Conservation (phyloP, 768 basidiomycete genomes). For the Boletus speciosus region DNA sequence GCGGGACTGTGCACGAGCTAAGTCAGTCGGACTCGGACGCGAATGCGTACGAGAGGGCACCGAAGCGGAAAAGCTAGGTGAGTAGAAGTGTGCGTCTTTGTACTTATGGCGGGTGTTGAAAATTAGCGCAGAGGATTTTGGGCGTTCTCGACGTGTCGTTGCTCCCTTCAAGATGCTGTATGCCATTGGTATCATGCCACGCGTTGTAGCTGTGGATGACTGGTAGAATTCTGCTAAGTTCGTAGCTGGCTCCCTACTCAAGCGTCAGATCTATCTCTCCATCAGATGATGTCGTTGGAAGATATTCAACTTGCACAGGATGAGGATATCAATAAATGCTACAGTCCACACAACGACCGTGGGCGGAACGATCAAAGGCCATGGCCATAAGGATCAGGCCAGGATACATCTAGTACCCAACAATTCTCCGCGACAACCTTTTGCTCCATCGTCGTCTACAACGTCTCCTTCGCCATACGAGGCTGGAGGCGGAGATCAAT, state of each 20-base stretch:
- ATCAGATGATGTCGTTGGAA: background rate
- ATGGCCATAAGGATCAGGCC: background rate
- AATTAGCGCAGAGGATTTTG: background rate
- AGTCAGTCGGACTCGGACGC: slow-evolving; percentile 22
- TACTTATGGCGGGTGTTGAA: background rate
- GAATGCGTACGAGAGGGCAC: slow-evolving; percentile 51
- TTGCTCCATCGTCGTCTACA: slow-evolving; percentile 6
- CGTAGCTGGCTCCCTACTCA: background rate
- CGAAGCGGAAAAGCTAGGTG: slow-evolving; percentile 22
- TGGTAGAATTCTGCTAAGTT: background rate
- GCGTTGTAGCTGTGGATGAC: background rate
- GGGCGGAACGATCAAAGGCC: background rate
- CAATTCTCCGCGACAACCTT: background rate
- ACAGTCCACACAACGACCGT: too few species aligned
- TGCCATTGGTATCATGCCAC: background rate
- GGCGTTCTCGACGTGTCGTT: background rate
- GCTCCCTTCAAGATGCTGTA: background rate
- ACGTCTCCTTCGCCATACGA: slow-evolving; percentile 19
- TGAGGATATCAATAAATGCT: too few species aligned
- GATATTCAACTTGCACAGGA: background rate
- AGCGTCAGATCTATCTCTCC: background rate
- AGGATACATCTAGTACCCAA: background rate
- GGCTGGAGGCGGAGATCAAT: slow-evolving; percentile 53
- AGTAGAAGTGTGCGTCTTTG: background rate
- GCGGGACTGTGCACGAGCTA: slow-evolving; percentile 19